These are phyloP conservation scores for Penicillium parvum DNA, from an alignment of 495 filamentous ascomycete genomes.

Conservation along the genomic window DNA sequence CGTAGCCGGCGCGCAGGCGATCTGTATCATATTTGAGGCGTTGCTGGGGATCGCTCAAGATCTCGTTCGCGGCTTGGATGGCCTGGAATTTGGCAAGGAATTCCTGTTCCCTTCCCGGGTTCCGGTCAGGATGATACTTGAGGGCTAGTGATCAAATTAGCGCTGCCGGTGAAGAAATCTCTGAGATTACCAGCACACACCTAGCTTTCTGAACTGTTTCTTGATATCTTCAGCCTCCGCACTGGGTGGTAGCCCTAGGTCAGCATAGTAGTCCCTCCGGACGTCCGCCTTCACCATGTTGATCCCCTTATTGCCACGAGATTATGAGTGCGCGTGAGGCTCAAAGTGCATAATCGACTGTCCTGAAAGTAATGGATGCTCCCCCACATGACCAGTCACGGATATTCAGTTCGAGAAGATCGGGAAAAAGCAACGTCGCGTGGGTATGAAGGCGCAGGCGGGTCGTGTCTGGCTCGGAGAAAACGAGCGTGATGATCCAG, in stretches of 20 bases:
- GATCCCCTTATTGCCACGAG: constrained; percentile 7
- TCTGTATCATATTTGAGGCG: constrained; percentile 75
- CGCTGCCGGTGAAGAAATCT: not conserved
- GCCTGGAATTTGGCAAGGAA: constrained; percentile 76
- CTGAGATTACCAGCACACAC: constrained; percentile 34
- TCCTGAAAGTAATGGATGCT: constrained; percentile 8
- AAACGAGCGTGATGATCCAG: not conserved
- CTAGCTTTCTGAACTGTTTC: constrained; percentile 80
- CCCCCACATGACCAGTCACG: constrained; percentile 15
- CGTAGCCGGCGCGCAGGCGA: constrained; percentile 49
- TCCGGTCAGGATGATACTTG: constrained; percentile 85
- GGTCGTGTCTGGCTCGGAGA: not conserved
- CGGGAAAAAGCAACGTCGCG: not conserved
- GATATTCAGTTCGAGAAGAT: constrained; percentile 1
- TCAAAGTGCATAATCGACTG: constrained; percentile 21
- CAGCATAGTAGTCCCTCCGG: constrained; percentile 78
- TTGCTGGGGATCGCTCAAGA: constrained; percentile 63
- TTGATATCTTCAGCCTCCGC: constrained; percentile 72
- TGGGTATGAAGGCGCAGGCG: constrained; percentile 2
- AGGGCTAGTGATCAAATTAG: constrained; percentile 51
- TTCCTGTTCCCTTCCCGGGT: constrained; percentile 74
- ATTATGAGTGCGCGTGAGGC: constrained; percentile 1
- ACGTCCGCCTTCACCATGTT: constrained; percentile 74
- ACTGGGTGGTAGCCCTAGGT: constrained; percentile 62
- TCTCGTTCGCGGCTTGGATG: constrained; percentile 81